Percentiles rank a stretch among this genome's conserved stretches.
Conservation (phyloP, 139 green algal genomes). For the Tetradesmus lagerheimii region DNA sequence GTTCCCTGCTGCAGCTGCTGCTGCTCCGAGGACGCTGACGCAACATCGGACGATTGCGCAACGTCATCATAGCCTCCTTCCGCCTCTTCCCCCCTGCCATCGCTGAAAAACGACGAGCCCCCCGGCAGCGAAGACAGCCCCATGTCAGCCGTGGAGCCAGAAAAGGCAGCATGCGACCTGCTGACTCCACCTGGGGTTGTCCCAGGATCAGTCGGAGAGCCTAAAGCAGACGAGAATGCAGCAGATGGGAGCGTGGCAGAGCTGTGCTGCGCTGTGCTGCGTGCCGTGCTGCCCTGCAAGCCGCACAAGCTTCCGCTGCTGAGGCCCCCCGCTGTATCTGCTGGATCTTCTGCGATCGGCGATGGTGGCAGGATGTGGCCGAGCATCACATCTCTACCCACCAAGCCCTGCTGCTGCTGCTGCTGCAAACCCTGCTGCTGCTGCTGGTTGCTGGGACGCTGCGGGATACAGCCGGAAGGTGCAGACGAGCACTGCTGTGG, state of each 20-base stretch:
- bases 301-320: background rate
- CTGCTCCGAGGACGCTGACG: background rate
- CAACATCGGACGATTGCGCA: background rate
- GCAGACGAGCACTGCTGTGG: background rate
- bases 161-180: background rate
- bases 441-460: background rate
- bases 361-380: background rate
- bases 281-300: background rate
- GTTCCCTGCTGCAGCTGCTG: background rate
- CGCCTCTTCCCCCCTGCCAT: background rate
- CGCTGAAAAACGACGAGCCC: background rate
- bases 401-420: background rate
- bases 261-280: background rate
- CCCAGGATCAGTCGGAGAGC: background rate
- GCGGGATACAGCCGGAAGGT: background rate
- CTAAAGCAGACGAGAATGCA: background rate
- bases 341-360: background rate
- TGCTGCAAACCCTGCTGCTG: slow-evolving; percentile 5
- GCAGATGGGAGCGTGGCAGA: background rate
- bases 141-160: too few species aligned
- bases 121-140: background rate
- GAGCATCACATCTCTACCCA: background rate
- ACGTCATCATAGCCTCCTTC: background rate
- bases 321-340: background rate
- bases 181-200: background rate